A percentile compares a stretch with the other conserved stretches of the same genome.
Evolutionary conservation across 352 stramenopile genomes (phyloP).

Genomic region (Phytophthora agathidicida): DNA sequence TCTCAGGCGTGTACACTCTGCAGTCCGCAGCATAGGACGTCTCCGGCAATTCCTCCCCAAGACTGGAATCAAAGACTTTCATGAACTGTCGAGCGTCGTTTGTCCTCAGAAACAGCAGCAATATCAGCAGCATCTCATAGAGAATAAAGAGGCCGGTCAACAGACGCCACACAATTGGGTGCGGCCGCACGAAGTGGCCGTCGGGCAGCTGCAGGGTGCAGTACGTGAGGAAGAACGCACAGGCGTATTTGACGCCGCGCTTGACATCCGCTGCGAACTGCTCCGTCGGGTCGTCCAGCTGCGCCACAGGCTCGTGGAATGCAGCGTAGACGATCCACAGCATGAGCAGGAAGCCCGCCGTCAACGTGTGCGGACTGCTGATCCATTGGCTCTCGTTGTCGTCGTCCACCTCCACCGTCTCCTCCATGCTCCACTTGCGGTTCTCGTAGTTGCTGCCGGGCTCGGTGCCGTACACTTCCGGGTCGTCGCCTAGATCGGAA

Average conservation of each 20-base stretch:
- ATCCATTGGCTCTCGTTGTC: conserved; percentile 83
- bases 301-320: conserved; percentile 60
- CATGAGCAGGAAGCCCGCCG: conserved; percentile 80
- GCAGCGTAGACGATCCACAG: conserved; percentile 87
- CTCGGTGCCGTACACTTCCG: conserved; percentile 52
- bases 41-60: conserved; percentile 82
- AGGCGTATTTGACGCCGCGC: conserved; percentile 79
- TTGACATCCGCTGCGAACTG: conserved; percentile 63
- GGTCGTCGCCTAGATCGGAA: conserved; percentile 54
- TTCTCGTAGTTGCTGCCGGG: conserved; percentile 72
- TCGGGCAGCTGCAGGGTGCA: conserved; percentile 87
- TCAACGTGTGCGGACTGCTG: conserved; percentile 84
- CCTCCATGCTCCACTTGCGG: conserved; percentile 87
- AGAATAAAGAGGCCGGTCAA: conserved; percentile 92
- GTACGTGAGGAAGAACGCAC: conserved; percentile 89
- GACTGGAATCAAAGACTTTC: conserved; percentile 78
- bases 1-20: conserved; percentile 87
- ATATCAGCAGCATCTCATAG: conserved; percentile 91
- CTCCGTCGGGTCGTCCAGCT: conserved; percentile 41
- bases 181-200: conserved; percentile 86
- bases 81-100: conserved; percentile 85
- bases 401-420: conserved; percentile 76
- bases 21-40: conserved; percentile 86
- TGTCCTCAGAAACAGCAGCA: conserved; percentile 86
- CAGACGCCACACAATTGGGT: conserved; percentile 91